Evolutionary conservation across 2,329 filamentous ascomycete genomes (phyloP), one percentile per base, ranked within the genome.

Genomic region (Penicillium sp.): DNA sequence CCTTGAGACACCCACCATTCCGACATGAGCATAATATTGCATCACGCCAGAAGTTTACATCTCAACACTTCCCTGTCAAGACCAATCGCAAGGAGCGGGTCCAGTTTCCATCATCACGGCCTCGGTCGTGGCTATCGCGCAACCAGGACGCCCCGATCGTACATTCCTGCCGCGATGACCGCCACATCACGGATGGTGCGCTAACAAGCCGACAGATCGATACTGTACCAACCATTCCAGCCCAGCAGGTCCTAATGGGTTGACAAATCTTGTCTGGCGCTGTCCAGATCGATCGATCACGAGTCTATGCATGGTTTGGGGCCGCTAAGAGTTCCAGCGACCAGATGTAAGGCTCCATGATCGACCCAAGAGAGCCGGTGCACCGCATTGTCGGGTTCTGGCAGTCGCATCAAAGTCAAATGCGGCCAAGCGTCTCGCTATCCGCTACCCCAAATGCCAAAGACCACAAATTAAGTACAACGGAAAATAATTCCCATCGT

Each of bases 371-470:
- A 54, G 58, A 64, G 54, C 55, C 63, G 51, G 47, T 52, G 59
- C 52, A 54, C 66, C 66, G 58, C 39, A 58, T 47, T 63, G 67
- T 66, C 65, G 66, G 66, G 65, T 62, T 64, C 50, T 57, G 56
- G 60, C 58, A 59, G 46, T 57, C 49, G 56, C 52, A 49, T 52
- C 46, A 34, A 24, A 24, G 40, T 40, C 47, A 14, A 43, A 53
- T 32, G 9, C 31, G 31, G 39, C 43, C 43, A 52, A 49, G 36
- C 49, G 55, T 57, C 52, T 43, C 46, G 49, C 47, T n/a, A 42
- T 11, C 16, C 42, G 10, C 11, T 49, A 18, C 32, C 21, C 22
- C 16, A 13, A 40, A 44, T 27, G 16, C 18, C 43, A 42, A 38
- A 48, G 14, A 7, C n/a, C 11, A 14, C 36, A 44, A 32, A 39